Conservation (phyloP, 805 yeast species). For the Zygosaccharomyces gambellarensis region DNA sequence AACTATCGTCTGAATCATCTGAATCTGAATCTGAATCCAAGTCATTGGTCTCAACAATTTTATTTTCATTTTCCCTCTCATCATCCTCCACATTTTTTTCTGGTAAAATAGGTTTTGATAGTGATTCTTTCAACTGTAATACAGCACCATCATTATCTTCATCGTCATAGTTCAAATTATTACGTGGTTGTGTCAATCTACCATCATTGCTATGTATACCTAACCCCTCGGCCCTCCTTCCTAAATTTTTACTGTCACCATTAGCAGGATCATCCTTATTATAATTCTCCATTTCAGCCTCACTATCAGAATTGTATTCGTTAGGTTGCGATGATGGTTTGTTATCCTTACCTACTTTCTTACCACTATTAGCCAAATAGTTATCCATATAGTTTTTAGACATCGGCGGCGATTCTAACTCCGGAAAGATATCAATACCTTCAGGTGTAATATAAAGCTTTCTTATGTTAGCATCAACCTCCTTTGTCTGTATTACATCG, state of each 20-base stretch:
- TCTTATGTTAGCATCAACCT: constrained; percentile 13
- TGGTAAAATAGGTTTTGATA: constrained; percentile 1
- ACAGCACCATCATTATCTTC: not conserved
- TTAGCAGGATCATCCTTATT: not conserved
- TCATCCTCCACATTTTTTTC: not conserved
- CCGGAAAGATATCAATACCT: constrained; percentile 19
- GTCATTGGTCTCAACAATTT: not conserved
- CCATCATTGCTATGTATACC: not conserved
- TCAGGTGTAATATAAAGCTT: constrained; percentile 19
- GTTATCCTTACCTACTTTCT: constrained; percentile 5
- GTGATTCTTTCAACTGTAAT: not conserved
- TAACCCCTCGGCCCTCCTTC: not conserved
- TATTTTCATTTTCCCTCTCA: not conserved
- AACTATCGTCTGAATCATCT: constrained; percentile 11
- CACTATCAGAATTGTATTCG: not conserved
- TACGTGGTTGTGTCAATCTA: not conserved
- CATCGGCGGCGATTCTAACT: constrained; percentile 32
- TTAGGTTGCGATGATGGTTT: not conserved
- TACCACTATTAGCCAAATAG: constrained; percentile 7
- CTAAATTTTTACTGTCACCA: constrained; percentile 1
- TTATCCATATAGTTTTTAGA: constrained; percentile 21
- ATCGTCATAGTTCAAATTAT: not conserved
- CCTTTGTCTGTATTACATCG: not conserved
- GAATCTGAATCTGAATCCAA: not conserved
- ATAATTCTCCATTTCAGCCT: constrained; percentile 3